Conservation (phyloP, 1,284 basidiomycete genomes). For the Meripilus lineatus region DNA sequence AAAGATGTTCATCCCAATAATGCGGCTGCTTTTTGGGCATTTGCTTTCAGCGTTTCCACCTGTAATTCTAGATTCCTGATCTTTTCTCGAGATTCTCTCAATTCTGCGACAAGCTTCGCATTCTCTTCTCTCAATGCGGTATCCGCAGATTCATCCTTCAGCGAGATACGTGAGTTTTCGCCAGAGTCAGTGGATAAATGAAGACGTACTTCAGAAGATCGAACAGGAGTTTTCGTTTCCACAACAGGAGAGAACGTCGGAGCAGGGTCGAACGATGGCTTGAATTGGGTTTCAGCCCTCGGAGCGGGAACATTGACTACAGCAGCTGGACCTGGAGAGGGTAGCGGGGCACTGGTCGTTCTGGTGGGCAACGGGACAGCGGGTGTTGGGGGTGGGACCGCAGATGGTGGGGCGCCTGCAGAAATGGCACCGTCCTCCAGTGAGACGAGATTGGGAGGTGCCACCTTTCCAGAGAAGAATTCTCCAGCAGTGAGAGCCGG, state of each 20-base stretch:
- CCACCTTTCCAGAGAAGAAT: conserved; percentile 83
- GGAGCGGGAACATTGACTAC: conserved; percentile 15
- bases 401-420: conserved; percentile 30
- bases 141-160: conserved; percentile 16
- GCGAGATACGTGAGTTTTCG: too few relatives aligned
- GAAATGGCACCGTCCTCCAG: conserved; percentile 54
- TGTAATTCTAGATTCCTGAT: conserved; percentile 80
- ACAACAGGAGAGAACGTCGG: too few relatives aligned
- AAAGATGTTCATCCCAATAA: conserved; percentile 19
- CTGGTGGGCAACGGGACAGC: conserved; percentile 23
- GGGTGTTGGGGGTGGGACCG: conserved; percentile 21
- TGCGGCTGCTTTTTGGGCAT: conserved; percentile 61
- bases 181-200: background rate
- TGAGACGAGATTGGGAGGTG: conserved; percentile 65
- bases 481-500: conserved; percentile 79
- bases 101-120: conserved; percentile 51
- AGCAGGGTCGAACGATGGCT: conserved; percentile 21
- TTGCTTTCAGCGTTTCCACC: conserved; percentile 71
- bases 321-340: conserved; percentile 26
- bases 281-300: too few relatives aligned
- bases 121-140: conserved; percentile 52
- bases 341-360: conserved; percentile 31
- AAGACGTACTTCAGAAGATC: conserved; percentile 7
- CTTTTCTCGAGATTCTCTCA: conserved; percentile 73
- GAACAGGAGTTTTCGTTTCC: too few relatives aligned